Base-by-base conservation (phyloP, 306 rosid species). In the Comarum palustre region DNA sequence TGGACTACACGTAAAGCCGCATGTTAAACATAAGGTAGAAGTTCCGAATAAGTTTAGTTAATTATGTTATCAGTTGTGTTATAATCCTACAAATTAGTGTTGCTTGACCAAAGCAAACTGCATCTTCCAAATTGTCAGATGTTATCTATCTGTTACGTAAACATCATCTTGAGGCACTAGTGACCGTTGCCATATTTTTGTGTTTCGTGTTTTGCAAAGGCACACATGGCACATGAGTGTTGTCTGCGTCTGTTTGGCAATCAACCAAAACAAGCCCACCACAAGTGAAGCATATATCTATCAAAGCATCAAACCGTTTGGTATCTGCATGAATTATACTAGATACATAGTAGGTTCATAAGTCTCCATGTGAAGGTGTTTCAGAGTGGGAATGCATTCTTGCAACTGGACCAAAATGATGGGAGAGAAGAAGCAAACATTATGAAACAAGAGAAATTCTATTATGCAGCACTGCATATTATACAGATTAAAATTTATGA, bases 371-470 rank as follows among this genome's bases (percentile, higher is more conserved):
- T 20, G 74, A 7, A 51, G 45, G 9, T 14, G 27, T 42, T 36
- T 25, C 20, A 59, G 66, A 52, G 15, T 20, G 4, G 64, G 74
- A 54, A 38, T 71, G 74, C 65, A 71, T 41, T 24, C 39, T 55
- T 55, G 65, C 3, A 38, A 14, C 66, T 12, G 10, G 15, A 9
- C 52, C 75, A 55, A 69, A 34, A 25, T 22, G 25, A 65, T 41
- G 50, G 66, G 66, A 61, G 66, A 61, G 66, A 1, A 60, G 64
- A 11, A 55, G 63, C 17, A 58, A 10, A 25, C 15, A 61, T 29
- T 22, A 16, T 24, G 48, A 51, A 71, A 71, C 24, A 71, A n/a
- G n/a, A n/a, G n/a, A n/a, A n/a, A n/a, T n/a, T n/a, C n/a, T n/a
- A n/a, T n/a, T n/a, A n/a, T n/a, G n/a, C n/a, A n/a, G n/a, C n/a